These are phyloP conservation scores for Cadophora malorum DNA, from an alignment of 2,329 filamentous ascomycete species.

Conservation along the genomic window DNA sequence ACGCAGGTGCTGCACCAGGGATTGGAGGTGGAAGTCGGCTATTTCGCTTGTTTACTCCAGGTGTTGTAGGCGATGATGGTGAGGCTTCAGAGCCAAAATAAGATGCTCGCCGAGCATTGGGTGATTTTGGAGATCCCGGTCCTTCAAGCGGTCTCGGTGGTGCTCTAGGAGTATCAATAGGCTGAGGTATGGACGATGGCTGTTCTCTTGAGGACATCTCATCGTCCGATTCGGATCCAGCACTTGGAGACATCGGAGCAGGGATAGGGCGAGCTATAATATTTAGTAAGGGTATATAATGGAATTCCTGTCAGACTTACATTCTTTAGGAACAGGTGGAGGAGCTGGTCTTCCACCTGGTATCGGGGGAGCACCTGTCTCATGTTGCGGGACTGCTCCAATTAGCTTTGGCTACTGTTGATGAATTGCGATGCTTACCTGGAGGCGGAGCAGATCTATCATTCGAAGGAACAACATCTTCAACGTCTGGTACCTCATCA, in stretches of 20 bases:
- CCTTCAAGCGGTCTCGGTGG: conserved; percentile 52
- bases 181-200: conserved; percentile 51
- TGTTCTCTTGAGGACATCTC: conserved; percentile 69
- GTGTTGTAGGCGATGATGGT: conserved; percentile 48
- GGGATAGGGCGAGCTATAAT: conserved; percentile 67
- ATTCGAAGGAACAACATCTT: conserved; percentile 52
- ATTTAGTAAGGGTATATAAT: conserved; percentile 38
- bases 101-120: conserved; percentile 46
- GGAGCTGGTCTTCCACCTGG: conserved; percentile 57
- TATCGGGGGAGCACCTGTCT: conserved; percentile 44
- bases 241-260: conserved; percentile 68
- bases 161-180: conserved; percentile 51
- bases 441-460: conserved; percentile 46
- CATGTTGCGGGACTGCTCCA: conserved; percentile 40
- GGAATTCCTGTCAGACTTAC: conserved; percentile 55
- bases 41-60: conserved; percentile 56
- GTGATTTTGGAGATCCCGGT: conserved; percentile 52
- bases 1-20: conserved; percentile 56
- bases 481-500: conserved; percentile 59
- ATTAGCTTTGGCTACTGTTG: neutral
- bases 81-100: conserved; percentile 46
- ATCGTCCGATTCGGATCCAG: conserved; percentile 88
- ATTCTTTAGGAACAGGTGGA: conserved; percentile 63
- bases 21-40: conserved; percentile 66
- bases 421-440: conserved; percentile 31